phyloP scores from a whole-genome alignment of 192 early-diverging fungal species.

The Endogone sp. region DNA sequence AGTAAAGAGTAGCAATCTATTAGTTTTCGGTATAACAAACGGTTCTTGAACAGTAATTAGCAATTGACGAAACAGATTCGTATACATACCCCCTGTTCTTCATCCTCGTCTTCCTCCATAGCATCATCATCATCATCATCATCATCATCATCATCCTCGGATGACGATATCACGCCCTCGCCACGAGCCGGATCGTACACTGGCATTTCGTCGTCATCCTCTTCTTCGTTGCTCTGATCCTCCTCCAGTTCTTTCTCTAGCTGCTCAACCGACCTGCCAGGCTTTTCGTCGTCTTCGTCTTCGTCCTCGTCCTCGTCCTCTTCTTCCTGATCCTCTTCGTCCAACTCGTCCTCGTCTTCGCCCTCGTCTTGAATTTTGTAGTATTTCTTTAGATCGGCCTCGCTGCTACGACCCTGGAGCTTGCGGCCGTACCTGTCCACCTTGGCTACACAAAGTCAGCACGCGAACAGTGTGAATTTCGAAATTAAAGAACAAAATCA shows the following conservation, averaged over 20 bases:
- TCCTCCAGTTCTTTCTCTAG: constrained; percentile 35
- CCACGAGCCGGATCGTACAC: constrained; percentile 78
- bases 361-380: constrained; percentile 68
- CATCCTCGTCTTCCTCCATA: constrained; percentile 43
- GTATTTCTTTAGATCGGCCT: constrained; percentile 66
- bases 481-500: neutral
- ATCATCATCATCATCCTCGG: constrained; percentile 50
- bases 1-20: neutral
- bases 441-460: constrained; percentile 35
- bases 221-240: constrained; percentile 29
- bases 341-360: constrained; percentile 10
- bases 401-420: constrained; percentile 34
- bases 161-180: constrained; percentile 61
- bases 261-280: constrained; percentile 23
- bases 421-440: constrained; percentile 78
- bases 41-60: too few relatives aligned
- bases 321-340: constrained; percentile 30
- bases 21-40: neutral
- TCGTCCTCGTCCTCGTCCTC: constrained; percentile 25
- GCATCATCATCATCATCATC: constrained; percentile 34
- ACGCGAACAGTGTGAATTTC: neutral
- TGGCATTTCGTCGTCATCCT: constrained; percentile 33
- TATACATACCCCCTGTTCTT: constrained; percentile 20
- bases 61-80: too few relatives aligned
- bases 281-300: constrained; percentile 33